Evolutionary conservation across 768 basidiomycete genomes (phyloP), one percentile per base, ranked within the genome.

Genomic region (Pulveroboletus ravenelii): DNA sequence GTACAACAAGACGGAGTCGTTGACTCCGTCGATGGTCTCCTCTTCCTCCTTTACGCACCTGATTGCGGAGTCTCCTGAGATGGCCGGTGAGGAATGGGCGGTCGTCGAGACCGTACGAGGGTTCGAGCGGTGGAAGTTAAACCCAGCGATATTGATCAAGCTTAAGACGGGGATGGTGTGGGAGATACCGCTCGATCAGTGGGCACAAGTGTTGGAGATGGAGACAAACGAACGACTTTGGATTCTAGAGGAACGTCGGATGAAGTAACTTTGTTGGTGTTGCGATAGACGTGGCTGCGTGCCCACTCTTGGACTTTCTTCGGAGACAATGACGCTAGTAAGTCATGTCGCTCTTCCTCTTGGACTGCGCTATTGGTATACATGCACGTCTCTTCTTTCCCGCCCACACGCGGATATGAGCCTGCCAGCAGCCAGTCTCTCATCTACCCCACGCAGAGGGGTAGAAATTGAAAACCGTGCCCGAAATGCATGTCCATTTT

Each of bases 1-100:
- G 34, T 95, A 93, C 70, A 80, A 90, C 70, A 95, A 93, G 72
- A 86, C 88, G 0, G 93, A 96, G 66, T 68, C 73, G 29, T 65
- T 89, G 32, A 68, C 75, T 0, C 60, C 74, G 1, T 61, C 70
- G 12, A 70, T 84, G 47, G 71, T 78, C 3, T 59, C 62, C 0
- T 56, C 69, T 18, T 56, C 69, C 10, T 58, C 66, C 7, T 74
- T 85, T 57, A 84, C 87, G 1, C 85, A 90, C 61, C 69, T 83
- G 43, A 81, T 91, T 46, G 66, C 78, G 0, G 86, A 87, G 59
- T 57, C 64, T 17, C 51, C 59, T 34, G 59, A 64, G 56, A 34
- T 60, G 59, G 48, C 48, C 53, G 32, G 53, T 52, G 43, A 48
- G 37, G 46, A 56, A 25, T 86, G 82, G 84, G 57, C 53, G 17